Evolutionary conservation across 768 basidiomycete genomes (phyloP), one percentile per base, ranked within the genome.

Genomic region (Xerocomus potaroensis): DNA sequence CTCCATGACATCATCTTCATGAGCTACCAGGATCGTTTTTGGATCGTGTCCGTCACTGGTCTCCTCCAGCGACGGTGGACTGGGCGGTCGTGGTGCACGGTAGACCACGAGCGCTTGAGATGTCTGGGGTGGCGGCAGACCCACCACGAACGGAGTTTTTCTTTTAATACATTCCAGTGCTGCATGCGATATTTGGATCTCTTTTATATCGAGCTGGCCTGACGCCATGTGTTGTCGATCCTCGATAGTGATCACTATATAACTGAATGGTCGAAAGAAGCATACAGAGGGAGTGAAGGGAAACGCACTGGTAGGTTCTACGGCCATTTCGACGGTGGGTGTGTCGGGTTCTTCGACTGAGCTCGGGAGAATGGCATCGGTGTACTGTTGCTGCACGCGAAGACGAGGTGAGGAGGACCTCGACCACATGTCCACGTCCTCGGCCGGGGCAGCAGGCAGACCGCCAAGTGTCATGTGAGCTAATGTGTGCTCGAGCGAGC

Each of bases 221-320:
- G 55, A 35, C 12, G 65, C 56, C 14, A 71, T 67, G 21, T 18
- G 24, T 27, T 69, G 65, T 38, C 46, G 16, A 36, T 29, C 53
- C 23, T 26, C 21, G 34, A 37, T 18, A 19, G 41, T 36, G 43
- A 54, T 37, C 10, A 35, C 49, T 56, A 23, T 6, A 33, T 18
- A 32, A 30, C 4, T 10, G 16, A 29, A 24, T 15, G 37, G 37
- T 35, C 34, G 16, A 39, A 22, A 16, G 24, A 2, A 24, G 26
- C 14, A 15, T 9, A 7, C 36, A 23, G 22, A 37, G 3, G 22
- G n/a, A 19, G 10, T 8, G 30, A 8, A 14, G 4, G 53, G 29
- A 42, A 26, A 37, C 58, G 74, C 64, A 88, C 87, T 70, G 59
- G 84, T 78, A 53, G 77, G 81, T 58, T 84, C 85, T 5, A 78